phyloP scores from a whole-genome alignment of 2,329 filamentous ascomycete genomes.

The Phialophora tarda region DNA sequence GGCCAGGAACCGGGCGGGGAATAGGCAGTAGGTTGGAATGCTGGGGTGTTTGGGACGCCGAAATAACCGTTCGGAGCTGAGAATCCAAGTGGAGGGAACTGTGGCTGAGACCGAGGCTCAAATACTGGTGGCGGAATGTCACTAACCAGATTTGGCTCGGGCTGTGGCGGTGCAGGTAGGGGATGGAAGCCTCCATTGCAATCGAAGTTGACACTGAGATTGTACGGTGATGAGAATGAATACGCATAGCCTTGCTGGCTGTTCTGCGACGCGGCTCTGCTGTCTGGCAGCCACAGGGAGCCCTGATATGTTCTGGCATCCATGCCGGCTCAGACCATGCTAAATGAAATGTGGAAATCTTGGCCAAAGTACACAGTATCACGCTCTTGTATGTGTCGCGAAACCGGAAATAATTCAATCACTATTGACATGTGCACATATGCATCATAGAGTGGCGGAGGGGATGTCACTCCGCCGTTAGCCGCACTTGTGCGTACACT shows the following conservation, averaged over 20 bases:
- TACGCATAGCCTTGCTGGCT: too few species aligned
- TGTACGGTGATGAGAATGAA: background rate
- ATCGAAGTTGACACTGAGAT: background rate
- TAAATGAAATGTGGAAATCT: background rate
- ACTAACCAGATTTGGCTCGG: background rate
- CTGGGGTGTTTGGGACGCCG: conserved; percentile 20
- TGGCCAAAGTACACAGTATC: background rate
- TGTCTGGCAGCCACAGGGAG: too few species aligned
- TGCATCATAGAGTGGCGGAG: background rate
- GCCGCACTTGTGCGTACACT: too few species aligned
- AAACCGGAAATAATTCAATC: background rate
- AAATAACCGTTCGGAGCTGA: conserved; percentile 29
- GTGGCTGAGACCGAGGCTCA: background rate
- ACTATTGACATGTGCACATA: background rate
- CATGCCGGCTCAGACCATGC: background rate
- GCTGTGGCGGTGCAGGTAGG: background rate
- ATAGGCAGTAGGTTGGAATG: conserved; percentile 10
- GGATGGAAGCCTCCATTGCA: background rate
- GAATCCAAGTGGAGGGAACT: conserved; percentile 8
- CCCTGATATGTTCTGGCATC: background rate
- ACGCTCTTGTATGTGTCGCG: background rate
- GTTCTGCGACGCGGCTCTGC: too few species aligned
- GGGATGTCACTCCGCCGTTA: background rate
- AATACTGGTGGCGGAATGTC: too few species aligned
- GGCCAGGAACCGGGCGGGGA: conserved; percentile 14